phyloP scores from a whole-genome alignment of 768 basidiomycete species.

The Termitomyces heimii region DNA sequence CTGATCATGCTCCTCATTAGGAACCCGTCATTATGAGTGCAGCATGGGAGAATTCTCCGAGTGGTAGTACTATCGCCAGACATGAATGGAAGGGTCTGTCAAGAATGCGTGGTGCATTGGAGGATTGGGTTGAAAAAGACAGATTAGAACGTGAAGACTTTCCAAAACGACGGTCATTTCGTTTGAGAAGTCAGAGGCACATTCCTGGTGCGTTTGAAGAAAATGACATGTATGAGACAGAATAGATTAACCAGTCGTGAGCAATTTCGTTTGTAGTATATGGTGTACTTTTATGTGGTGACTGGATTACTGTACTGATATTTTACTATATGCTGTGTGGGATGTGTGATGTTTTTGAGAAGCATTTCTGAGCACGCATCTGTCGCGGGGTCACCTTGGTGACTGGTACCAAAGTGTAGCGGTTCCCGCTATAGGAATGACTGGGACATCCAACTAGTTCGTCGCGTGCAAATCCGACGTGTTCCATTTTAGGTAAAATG shows the following conservation, averaged over 20 bases:
- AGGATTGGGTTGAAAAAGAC: constrained; percentile 68
- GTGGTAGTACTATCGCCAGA: constrained; percentile 76
- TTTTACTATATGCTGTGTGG: background rate
- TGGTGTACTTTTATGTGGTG: background rate
- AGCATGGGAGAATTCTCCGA: constrained; percentile 69
- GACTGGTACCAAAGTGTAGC: background rate
- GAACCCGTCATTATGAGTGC: constrained; percentile 91
- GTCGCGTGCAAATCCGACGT: too few relatives aligned
- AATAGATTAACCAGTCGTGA: background rate
- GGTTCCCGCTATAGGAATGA: too few relatives aligned
- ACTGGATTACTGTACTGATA: background rate
- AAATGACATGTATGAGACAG: constrained; percentile 9
- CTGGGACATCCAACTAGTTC: too few relatives aligned
- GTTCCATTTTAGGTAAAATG: too few relatives aligned
- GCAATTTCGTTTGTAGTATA: background rate
- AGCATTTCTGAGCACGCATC: background rate
- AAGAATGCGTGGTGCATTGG: constrained; percentile 59
- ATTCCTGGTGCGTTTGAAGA: constrained; percentile 19
- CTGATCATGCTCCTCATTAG: constrained; percentile 23
- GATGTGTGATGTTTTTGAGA: too few relatives aligned
- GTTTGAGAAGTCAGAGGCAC: constrained; percentile 10
- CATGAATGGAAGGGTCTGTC: constrained; percentile 96
- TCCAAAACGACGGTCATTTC: constrained; percentile 20
- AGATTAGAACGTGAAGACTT: constrained; percentile 17
- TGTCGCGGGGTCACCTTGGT: background rate